Evolutionary conservation across 2,329 filamentous ascomycete genomes (phyloP).

Genomic region (Botrytis pseudocinerea): DNA sequence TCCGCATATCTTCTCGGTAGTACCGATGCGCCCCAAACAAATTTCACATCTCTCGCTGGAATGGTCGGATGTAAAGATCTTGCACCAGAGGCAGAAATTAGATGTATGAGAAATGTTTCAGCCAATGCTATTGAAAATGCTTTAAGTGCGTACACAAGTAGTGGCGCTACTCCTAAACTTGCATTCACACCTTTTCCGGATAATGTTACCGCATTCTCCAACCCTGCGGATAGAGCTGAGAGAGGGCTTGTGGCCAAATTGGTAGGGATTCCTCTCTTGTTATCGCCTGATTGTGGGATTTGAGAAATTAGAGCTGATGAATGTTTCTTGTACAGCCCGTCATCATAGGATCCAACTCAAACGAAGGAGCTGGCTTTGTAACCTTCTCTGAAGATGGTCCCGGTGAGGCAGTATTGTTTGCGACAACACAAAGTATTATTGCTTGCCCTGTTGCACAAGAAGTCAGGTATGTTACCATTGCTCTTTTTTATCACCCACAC

Average conservation of each 20-base stretch:
- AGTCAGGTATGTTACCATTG: constrained; percentile 17
- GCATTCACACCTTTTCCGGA: constrained; percentile 24
- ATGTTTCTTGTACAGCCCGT: constrained; percentile 28
- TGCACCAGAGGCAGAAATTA: constrained; percentile 31
- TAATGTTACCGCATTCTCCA: constrained; percentile 5
- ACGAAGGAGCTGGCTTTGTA: constrained; percentile 35
- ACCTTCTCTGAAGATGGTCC: constrained; percentile 28
- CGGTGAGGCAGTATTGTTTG: constrained; percentile 21
- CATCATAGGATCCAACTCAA: constrained; percentile 37
- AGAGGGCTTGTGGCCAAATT: constrained; percentile 22
- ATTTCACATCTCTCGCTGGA: constrained; percentile 36
- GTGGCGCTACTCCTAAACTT: constrained; percentile 25
- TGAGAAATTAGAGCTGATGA: not conserved
- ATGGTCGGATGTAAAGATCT: constrained; percentile 35
- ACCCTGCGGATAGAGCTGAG: not conserved
- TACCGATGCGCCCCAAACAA: constrained; percentile 27
- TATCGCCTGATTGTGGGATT: not conserved
- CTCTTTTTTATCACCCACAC: not conserved
- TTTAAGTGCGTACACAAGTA: constrained; percentile 26
- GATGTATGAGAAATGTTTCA: constrained; percentile 35
- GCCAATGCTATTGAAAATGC: constrained; percentile 27
- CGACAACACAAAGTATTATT: constrained; percentile 21
- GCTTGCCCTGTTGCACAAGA: constrained; percentile 27
- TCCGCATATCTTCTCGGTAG: constrained; percentile 23
- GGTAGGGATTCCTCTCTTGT: constrained; percentile 23